These are phyloP conservation scores for Trichoderma semiorbis DNA, from an alignment of 2,329 filamentous ascomycete species.

Conservation along the genomic window DNA sequence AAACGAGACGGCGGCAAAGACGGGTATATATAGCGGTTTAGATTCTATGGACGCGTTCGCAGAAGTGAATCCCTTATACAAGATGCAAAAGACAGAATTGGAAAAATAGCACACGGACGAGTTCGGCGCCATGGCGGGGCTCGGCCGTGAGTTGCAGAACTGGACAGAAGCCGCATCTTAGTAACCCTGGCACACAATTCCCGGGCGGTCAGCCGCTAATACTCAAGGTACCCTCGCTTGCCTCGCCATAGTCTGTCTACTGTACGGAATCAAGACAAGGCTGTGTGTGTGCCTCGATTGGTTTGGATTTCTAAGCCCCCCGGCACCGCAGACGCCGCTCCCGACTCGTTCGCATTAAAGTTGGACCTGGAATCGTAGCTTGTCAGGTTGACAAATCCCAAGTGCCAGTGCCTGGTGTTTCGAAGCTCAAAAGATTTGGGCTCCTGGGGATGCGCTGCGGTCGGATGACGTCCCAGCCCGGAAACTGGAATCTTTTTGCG, in stretches of 20 bases:
- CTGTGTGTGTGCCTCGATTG: background rate
- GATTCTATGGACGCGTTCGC: background rate
- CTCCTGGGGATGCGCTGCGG: background rate
- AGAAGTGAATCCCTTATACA: constrained; percentile 1
- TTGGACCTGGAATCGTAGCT: background rate
- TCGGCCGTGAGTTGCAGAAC: background rate
- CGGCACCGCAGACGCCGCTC: background rate
- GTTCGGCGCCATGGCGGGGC: background rate
- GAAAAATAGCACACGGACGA: background rate
- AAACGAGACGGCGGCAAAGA: background rate
- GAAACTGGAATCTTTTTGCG: background rate
- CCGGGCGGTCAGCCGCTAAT: background rate
- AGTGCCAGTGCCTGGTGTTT: background rate
- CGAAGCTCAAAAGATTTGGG: background rate
- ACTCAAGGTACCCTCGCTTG: background rate
- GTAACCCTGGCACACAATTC: background rate
- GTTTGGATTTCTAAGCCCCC: constrained; percentile 5
- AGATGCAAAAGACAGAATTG: background rate
- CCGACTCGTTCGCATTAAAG: background rate
- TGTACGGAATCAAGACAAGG: background rate
- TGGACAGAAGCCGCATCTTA: background rate
- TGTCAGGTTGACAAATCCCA: background rate
- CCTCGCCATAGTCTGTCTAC: background rate
- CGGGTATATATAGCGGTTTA: background rate
- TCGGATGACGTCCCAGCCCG: background rate